Conservation (phyloP, 148 eudicot genomes). For the Heliamphora exappendiculata region DNA sequence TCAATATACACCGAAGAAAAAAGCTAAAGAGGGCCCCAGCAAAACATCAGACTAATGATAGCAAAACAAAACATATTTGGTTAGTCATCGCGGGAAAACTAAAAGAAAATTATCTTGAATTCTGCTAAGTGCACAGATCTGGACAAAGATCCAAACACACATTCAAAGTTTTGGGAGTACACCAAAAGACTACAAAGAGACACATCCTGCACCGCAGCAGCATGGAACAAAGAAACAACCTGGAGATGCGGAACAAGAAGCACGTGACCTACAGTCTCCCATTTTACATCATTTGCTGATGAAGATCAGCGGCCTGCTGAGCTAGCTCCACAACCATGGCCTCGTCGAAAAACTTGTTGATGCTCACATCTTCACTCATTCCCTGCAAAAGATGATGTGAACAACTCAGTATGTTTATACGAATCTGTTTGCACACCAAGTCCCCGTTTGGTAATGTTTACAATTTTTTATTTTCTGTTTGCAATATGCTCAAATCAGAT, state of each 20-base stretch:
- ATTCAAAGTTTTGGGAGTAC: no score
- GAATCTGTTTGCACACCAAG: background rate
- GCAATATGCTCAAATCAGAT: no score
- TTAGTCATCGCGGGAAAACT: background rate
- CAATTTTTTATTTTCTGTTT: background rate
- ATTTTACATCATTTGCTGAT: constrained; percentile 62
- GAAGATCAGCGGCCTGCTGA: constrained; percentile 90
- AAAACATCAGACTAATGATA: background rate
- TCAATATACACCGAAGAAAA: background rate
- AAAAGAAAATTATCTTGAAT: background rate
- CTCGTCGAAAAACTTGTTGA: constrained; percentile 87
- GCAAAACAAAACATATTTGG: no score
- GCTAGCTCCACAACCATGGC: constrained; percentile 96
- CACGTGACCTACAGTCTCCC: background rate
- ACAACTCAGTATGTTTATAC: constrained; percentile 1
- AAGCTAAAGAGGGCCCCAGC: background rate
- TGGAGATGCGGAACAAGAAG: constrained; percentile 3
- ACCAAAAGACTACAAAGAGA: background rate
- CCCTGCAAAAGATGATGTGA: constrained; percentile 48
- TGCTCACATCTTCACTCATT: constrained; percentile 97
- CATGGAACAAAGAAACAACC: background rate
- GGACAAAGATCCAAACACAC: no score
- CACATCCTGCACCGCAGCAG: background rate
- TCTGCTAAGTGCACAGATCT: background rate
- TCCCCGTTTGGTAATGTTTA: no score